Percentiles rank a stretch among this genome's conserved stretches.
Conservation (phyloP, 768 basidiomycete species). For the Cyclocybe cylindracea region DNA sequence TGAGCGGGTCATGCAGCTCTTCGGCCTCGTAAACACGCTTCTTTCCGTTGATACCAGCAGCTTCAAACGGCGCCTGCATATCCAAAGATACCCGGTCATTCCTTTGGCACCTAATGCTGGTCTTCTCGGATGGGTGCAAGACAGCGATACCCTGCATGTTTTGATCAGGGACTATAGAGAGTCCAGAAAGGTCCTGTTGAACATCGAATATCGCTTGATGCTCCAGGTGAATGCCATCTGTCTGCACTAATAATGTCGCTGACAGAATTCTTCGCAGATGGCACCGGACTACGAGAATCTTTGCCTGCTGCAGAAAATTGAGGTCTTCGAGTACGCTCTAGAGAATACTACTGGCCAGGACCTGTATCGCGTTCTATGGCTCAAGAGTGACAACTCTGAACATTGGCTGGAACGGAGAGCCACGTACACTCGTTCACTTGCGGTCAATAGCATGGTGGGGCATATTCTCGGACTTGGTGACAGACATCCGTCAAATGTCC, state of each 20-base stretch:
- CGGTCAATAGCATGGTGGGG: slow-evolving; percentile 98
- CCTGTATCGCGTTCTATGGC: slow-evolving; percentile 93
- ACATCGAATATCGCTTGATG: slow-evolving; percentile 99
- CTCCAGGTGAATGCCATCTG: slow-evolving; percentile 65
- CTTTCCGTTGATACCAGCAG: slow-evolving; percentile 91
- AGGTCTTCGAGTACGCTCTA: slow-evolving; percentile 97
- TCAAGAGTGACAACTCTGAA: slow-evolving; percentile 93
- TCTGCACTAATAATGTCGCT: neutral
- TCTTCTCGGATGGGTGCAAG: slow-evolving; percentile 92
- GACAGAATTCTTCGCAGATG: slow-evolving; percentile 61
- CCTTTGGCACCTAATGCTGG: slow-evolving; percentile 96
- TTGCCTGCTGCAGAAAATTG: slow-evolving; percentile 94
- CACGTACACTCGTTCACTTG: slow-evolving; percentile 93
- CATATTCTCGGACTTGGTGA: slow-evolving; percentile 98
- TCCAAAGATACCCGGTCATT: slow-evolving; percentile 90
- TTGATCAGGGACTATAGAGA: slow-evolving; percentile 96
- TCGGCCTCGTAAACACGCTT: slow-evolving; percentile 94
- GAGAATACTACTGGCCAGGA: slow-evolving; percentile 99
- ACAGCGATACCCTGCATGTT: slow-evolving; percentile 94
- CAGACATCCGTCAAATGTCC: slow-evolving; percentile 93
- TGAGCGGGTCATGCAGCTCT: slow-evolving; percentile 98
- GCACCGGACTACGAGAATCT: slow-evolving; percentile 98
- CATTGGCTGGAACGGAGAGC: slow-evolving; percentile 97
- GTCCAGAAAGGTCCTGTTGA: slow-evolving; percentile 91
- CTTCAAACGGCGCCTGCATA: slow-evolving; percentile 94